Evolutionary conservation across 2,329 filamentous ascomycete genomes (phyloP), one percentile per base, ranked within the genome.

Genomic region (Fusarium domesticum): DNA sequence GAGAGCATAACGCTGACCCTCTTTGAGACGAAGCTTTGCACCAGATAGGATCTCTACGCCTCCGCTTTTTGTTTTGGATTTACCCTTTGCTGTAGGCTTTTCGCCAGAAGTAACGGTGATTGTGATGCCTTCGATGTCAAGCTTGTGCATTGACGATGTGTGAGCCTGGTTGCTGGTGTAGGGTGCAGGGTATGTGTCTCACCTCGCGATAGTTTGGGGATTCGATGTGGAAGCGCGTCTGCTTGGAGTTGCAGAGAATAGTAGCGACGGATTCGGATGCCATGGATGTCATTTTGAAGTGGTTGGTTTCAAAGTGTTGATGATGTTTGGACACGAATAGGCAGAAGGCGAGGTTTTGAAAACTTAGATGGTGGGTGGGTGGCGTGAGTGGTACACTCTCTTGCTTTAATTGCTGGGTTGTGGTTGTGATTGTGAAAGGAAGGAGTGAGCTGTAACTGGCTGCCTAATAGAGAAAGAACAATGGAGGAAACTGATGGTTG

Each of bases 1-100:
- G 2, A 95, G 71, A 0, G 87, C 88, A 71, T 95, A 95, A 48
- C 86, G 77, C 35, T 82, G 74, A 0, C 86, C 84, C 38, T 83
- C 79, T 53, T 92, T 87, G 3, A 95, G 69, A 18, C 83, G 79
- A 28, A 95, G 68, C 44, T 82, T 83, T 2, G 85, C 85, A 62
- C 85, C 80, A 8, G 72, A 73, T 3, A 95, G 72, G 6, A 95
- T 78, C 62, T 93, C 88, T n/a, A 75, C 66, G 8, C 75, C 76
- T 4, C 74, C 70, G 10, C 59, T 51, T 35, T 62, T 73, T 28
- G 57, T 71, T 64, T 59, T 76, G 49, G 58, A 64, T 58, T 78
- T 84, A 19, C 68, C 69, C 60, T 81, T 83, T 42, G 65, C 62
- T 50, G 76, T 73, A 5, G 64, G 59, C 41, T 64, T 65, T 17